Conservation (phyloP, 2,329 filamentous ascomycete genomes). For the Penicillium rolfsii region DNA sequence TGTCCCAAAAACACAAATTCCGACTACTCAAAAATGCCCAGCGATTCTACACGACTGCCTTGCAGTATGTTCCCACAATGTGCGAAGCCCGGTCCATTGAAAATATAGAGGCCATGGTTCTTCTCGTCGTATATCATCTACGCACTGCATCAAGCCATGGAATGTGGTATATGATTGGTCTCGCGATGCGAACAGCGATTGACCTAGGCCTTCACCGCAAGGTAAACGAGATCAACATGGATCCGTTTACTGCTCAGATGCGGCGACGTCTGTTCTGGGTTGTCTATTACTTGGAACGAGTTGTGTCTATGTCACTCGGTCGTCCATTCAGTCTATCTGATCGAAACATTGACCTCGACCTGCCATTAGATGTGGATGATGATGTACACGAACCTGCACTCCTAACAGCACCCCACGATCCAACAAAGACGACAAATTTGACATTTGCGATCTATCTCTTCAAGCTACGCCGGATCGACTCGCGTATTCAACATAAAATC, state of each 20-base stretch:
- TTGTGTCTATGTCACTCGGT: constrained; percentile 56
- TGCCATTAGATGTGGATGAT: constrained; percentile 52
- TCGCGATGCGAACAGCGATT: constrained; percentile 58
- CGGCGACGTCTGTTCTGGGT: constrained; percentile 57
- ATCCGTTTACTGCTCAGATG: constrained; percentile 50
- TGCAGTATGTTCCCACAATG: constrained; percentile 55
- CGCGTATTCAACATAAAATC: constrained; percentile 56
- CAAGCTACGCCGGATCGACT: constrained; percentile 53
- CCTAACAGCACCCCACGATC: constrained; percentile 35
- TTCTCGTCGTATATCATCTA: constrained; percentile 57
- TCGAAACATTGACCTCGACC: constrained; percentile 55
- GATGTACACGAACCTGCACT: constrained; percentile 44
- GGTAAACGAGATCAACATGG: constrained; percentile 48
- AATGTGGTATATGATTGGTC: constrained; percentile 59
- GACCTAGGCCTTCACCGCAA: constrained; percentile 57
- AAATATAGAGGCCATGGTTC: constrained; percentile 58
- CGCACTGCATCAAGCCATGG: constrained; percentile 55
- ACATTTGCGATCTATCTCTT: constrained; percentile 52
- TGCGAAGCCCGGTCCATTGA: constrained; percentile 54
- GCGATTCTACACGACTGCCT: constrained; percentile 54
- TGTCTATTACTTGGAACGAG: constrained; percentile 55
- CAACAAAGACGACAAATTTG: constrained; percentile 40
- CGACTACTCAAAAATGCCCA: constrained; percentile 26
- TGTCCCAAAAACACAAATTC: too few species aligned
- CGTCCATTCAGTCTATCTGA: constrained; percentile 57